These are phyloP conservation scores for Heimioporus sp. DNA, from an alignment of 768 basidiomycete genomes.

Conservation along the genomic window DNA sequence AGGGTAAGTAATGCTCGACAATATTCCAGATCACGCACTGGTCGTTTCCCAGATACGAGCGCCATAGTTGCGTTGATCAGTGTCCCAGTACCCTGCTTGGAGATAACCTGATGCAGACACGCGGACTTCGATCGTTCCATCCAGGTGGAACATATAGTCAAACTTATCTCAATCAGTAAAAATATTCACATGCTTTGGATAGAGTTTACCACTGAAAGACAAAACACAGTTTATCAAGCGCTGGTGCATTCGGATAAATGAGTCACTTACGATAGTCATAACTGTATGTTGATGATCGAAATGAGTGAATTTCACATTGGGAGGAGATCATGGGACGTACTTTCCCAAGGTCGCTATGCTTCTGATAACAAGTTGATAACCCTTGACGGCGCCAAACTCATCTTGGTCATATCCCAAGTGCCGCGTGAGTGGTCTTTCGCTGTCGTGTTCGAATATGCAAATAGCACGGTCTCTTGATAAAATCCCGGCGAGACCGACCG, in stretches of 20 bases:
- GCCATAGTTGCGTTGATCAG: slow-evolving; percentile 49
- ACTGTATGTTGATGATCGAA: slow-evolving; percentile 25
- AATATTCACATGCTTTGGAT: neutral
- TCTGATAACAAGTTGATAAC: slow-evolving; percentile 55
- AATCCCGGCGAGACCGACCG: slow-evolving; percentile 44
- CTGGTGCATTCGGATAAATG: neutral
- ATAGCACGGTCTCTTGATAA: slow-evolving; percentile 51
- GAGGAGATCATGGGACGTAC: slow-evolving; percentile 33
- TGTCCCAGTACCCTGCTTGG: slow-evolving; percentile 60
- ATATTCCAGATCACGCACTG: slow-evolving; percentile 37
- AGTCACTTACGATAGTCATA: slow-evolving; percentile 51
- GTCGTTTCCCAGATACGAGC: slow-evolving; percentile 51
- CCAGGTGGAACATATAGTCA: slow-evolving; percentile 64
- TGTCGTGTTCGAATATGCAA: slow-evolving; percentile 64
- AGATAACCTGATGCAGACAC: slow-evolving; percentile 68
- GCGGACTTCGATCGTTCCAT: slow-evolving; percentile 68
- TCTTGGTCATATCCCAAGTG: slow-evolving; percentile 53
- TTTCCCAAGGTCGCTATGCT: slow-evolving; percentile 63
- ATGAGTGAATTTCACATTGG: neutral
- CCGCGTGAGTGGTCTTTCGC: slow-evolving; percentile 53
- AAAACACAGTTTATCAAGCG: neutral
- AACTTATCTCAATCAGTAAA: slow-evolving; percentile 37
- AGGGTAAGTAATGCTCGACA: neutral
- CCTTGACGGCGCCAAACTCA: slow-evolving; percentile 61
- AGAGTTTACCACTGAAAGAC: slow-evolving; percentile 30